Conservation (phyloP, 2,329 filamentous ascomycete species). For the Colletotrichum australisinense region DNA sequence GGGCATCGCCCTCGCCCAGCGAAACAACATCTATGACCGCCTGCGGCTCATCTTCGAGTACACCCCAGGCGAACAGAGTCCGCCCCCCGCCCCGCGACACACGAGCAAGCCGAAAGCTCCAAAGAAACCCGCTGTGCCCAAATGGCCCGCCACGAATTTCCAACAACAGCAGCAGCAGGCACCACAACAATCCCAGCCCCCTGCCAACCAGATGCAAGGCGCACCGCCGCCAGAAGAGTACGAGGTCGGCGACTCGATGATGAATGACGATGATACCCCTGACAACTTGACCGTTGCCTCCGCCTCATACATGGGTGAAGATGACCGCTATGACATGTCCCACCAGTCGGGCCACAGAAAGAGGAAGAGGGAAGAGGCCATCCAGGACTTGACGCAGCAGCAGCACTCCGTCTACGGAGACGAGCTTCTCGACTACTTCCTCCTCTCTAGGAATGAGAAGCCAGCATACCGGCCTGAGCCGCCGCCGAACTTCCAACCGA, state of each 20-base stretch:
- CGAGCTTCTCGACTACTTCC: conserved; percentile 94
- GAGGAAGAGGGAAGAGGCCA: conserved; percentile 77
- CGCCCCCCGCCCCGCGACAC: conserved; percentile 94
- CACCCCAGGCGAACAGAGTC: conserved; percentile 84
- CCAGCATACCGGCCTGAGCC: conserved; percentile 80
- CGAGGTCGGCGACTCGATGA: conserved; percentile 70
- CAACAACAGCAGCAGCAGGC: conserved; percentile 16
- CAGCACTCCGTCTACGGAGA: conserved; percentile 93
- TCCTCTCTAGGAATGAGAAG: conserved; percentile 84
- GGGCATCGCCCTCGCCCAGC: conserved; percentile 83
- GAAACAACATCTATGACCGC: conserved; percentile 88
- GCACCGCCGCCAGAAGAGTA: conserved; percentile 64
- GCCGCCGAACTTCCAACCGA: conserved; percentile 86
- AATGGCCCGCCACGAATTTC: conserved; percentile 60
- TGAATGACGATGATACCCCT: conserved; percentile 83
- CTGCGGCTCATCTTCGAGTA: conserved; percentile 91
- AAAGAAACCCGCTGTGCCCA: conserved; percentile 73
- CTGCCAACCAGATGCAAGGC: conserved; percentile 41
- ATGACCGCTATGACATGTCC: conserved; percentile 79
- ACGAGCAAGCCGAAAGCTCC: conserved; percentile 85
- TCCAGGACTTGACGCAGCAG: conserved; percentile 77
- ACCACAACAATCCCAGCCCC: conserved; percentile 23
- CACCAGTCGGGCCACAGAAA: conserved; percentile 75
- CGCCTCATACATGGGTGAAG: conserved; percentile 86
- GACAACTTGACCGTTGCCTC: conserved; percentile 87